These are phyloP conservation scores for Exophiala alcalophila DNA, from an alignment of 2,329 filamentous ascomycete species.

Conservation along the genomic window DNA sequence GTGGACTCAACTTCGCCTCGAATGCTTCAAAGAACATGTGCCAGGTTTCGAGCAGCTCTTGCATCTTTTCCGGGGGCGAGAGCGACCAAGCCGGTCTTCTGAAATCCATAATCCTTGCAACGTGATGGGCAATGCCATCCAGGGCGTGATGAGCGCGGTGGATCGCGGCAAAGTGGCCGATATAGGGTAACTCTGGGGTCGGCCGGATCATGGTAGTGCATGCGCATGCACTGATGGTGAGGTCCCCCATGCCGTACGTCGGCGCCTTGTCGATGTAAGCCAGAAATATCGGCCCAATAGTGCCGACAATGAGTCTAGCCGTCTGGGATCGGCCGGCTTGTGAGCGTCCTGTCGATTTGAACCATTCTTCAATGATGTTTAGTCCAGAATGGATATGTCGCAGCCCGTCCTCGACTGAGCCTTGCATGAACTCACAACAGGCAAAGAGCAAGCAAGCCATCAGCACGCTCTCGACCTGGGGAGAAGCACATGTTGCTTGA, in stretches of 20 bases:
- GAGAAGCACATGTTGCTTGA: constrained; percentile 17
- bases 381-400: constrained; percentile 18
- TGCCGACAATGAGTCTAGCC: constrained; percentile 12
- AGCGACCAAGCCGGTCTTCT: constrained; percentile 1
- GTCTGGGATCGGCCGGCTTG: constrained; percentile 2
- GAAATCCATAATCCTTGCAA: constrained; percentile 20
- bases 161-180: constrained; percentile 11
- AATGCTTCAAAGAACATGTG: constrained; percentile 14
- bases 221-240: constrained; percentile 9
- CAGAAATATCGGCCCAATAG: constrained; percentile 20
- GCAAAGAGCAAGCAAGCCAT: constrained; percentile 24
- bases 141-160: constrained; percentile 17
- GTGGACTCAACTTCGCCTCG: constrained; percentile 4
- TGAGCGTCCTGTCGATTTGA: constrained; percentile 5
- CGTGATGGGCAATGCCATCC: constrained; percentile 18
- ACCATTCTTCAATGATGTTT: constrained; percentile 23
- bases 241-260: constrained; percentile 19
- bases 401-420: constrained; percentile 10
- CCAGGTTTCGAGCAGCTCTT: constrained; percentile 18
- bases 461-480: constrained; percentile 21
- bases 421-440: constrained; percentile 23
- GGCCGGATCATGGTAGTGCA: constrained; percentile 8
- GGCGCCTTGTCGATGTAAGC: constrained; percentile 23
- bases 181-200: constrained; percentile 11
- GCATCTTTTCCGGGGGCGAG: constrained; percentile 8